phyloP scores from a whole-genome alignment of 2,329 filamentous ascomycete species.

The Podosphaera leucotricha region DNA sequence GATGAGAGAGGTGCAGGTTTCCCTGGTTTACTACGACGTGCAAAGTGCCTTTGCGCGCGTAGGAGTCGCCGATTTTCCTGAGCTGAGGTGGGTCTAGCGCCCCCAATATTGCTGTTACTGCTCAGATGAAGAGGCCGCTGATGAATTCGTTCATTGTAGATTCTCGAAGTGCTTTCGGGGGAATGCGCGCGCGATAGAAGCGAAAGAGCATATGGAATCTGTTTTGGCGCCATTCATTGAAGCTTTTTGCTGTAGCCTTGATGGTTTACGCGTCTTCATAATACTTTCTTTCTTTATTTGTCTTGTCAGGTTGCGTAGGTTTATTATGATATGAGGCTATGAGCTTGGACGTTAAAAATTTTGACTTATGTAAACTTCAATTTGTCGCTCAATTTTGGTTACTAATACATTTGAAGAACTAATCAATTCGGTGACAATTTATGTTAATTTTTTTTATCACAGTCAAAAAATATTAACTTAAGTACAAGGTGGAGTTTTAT shows the following conservation, averaged over 20 bases:
- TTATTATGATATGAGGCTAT: too few relatives aligned
- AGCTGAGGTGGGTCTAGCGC: conserved; percentile 12
- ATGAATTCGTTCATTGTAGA: conserved; percentile 64
- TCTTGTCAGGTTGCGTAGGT: too few relatives aligned
- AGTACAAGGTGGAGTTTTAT: too few relatives aligned
- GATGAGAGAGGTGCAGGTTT: conserved; percentile 52
- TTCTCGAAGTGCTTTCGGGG: conserved; percentile 41
- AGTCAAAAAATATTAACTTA: too few relatives aligned
- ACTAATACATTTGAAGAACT: too few relatives aligned
- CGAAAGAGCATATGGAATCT: conserved; percentile 22
- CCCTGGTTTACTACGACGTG: conserved; percentile 19
- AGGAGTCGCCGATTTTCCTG: conserved; percentile 16
- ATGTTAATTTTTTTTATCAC: too few relatives aligned
- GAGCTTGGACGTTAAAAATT: too few relatives aligned
- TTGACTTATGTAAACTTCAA: too few relatives aligned
- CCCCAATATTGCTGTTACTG: conserved; percentile 20
- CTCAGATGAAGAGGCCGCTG: conserved; percentile 45
- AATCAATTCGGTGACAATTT: too few relatives aligned
- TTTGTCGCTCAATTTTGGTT: too few relatives aligned
- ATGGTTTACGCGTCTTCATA: too few relatives aligned
- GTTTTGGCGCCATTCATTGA: conserved; percentile 4
- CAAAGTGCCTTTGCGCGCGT: conserved; percentile 16
- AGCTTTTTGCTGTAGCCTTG: neutral
- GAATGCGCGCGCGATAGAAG: conserved; percentile 63
- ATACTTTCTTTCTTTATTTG: too few relatives aligned